phyloP scores from a whole-genome alignment of 129 eudicot genomes.

The Apium graveolens region DNA sequence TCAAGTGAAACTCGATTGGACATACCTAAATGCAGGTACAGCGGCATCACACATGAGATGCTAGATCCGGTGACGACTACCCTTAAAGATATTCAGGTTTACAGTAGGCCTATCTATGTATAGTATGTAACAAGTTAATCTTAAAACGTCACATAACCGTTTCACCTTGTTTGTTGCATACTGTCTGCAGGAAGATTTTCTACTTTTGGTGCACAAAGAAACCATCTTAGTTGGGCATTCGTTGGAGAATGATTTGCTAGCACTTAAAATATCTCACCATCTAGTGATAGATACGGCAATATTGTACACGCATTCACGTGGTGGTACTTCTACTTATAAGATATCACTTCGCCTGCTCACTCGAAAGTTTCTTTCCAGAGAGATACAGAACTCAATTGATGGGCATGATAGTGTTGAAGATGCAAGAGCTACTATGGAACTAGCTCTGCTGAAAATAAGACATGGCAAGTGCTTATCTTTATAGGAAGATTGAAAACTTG shows the following conservation, averaged over 20 bases:
- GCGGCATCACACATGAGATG: slow-evolving; percentile 92
- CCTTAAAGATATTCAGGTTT: slow-evolving; percentile 85
- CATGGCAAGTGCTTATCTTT: slow-evolving; percentile 37
- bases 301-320: slow-evolving; percentile 84
- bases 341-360: slow-evolving; percentile 84
- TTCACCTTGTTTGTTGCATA: slow-evolving; percentile 15
- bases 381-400: slow-evolving; percentile 70
- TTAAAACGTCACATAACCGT: not conserved
- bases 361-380: slow-evolving; percentile 67
- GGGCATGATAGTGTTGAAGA: slow-evolving; percentile 97
- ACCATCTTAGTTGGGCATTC: slow-evolving; percentile 96
- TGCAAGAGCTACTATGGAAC: slow-evolving; percentile 93
- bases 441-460: slow-evolving; percentile 63
- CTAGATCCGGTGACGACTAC: slow-evolving; percentile 79
- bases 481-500: not conserved
- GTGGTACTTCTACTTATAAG: slow-evolving; percentile 75
- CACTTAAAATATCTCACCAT: slow-evolving; percentile 67
- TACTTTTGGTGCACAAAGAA: slow-evolving; percentile 64
- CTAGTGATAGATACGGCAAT: slow-evolving; percentile 88
- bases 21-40: slow-evolving; percentile 49
- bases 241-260: slow-evolving; percentile 85
- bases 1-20: not conserved
- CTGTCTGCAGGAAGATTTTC: slow-evolving; percentile 67
- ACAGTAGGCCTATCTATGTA: not conserved
- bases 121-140: not conserved